Evolutionary conservation across 768 basidiomycete species (phyloP), one percentile per base, ranked within the genome.

Genomic region (Serpula lacrymans): DNA sequence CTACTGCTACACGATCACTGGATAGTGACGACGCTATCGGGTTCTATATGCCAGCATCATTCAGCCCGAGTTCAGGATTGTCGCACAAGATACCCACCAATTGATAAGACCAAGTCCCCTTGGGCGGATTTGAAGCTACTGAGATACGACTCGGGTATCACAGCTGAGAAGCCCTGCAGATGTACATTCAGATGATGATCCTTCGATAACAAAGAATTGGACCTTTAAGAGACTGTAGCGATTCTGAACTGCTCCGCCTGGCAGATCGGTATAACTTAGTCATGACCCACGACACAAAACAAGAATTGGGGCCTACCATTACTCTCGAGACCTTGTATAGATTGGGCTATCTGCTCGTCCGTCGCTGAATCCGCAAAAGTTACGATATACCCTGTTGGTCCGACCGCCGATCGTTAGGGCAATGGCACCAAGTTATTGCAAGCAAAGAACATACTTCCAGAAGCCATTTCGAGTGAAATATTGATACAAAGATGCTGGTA

Each of bases 321-420:
- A 5, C 34, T 44, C 16, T 51, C 48, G 9, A 80, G 66, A 2
- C 66, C 55, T 0, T 59, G 44, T 6, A 56, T 65, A 43, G 67
- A 77, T 34, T 69, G 48, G 24, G 71, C 49, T 24, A 80, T 64
- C 38, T 69, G 54, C 7, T 66, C 69, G 26, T 59, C 36, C 20
- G 69, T 54, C 28, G 65, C 74, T 20, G 41, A 32, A 2, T 70
- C 55, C 55, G 78, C 79, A 64, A 82, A 80, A 6, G 76, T 66
- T 29, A 82, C 69, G 39, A 80, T 78, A 51, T 68, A 79, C 47
- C 59, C 77, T 80, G 52, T 21, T n/a, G 18, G 31, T 33, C 31
- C 14, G n/a, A 14, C n/a, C n/a, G n/a, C n/a, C n/a, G n/a, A n/a
- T n/a, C n/a, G n/a, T n/a, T n/a, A n/a, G n/a, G n/a, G n/a, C n/a